Evolutionary conservation across 1,284 basidiomycete genomes (phyloP).

Genomic region (Veloboletus limbatus): DNA sequence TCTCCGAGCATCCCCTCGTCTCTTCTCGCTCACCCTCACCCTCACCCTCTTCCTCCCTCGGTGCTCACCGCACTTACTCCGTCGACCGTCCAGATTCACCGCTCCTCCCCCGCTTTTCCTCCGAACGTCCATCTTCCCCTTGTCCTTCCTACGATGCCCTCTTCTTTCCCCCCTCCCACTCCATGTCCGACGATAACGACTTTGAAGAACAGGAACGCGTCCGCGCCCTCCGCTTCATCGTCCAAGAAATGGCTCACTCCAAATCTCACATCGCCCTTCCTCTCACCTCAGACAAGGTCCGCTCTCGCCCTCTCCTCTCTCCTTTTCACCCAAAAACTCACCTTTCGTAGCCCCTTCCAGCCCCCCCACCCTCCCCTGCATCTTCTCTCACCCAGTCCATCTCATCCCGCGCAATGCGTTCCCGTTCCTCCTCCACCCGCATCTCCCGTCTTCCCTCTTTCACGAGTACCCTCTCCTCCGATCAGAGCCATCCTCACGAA

Average conservation of each 20-base stretch:
- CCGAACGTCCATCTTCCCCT: constrained; percentile 23
- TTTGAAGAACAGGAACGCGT: constrained; percentile 32
- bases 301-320: background rate
- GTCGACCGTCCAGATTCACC: constrained; percentile 32
- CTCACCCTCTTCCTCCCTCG: constrained; percentile 32
- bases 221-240: constrained; percentile 32
- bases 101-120: constrained; percentile 28
- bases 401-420: constrained; percentile 30
- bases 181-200: constrained; percentile 7
- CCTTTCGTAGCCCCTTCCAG: constrained; percentile 23
- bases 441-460: constrained; percentile 35
- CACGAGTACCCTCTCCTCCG: constrained; percentile 34
- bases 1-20: constrained; percentile 21
- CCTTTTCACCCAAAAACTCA: background rate
- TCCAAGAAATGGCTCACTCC: constrained; percentile 33
- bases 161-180: constrained; percentile 25
- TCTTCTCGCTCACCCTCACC: constrained; percentile 27
- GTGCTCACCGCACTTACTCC: constrained; percentile 21
- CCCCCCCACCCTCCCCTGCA: constrained; percentile 30
- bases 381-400: constrained; percentile 27
- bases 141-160: constrained; percentile 33
- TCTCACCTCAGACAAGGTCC: constrained; percentile 24
- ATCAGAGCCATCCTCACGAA: constrained; percentile 32
- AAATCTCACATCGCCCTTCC: constrained; percentile 10
- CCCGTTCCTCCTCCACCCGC: constrained; percentile 32